Percentiles rank a stretch among this genome's conserved stretches.
phyloP scores from a whole-genome alignment of 73 alveolate species.

The Diophrys sp. region DNA sequence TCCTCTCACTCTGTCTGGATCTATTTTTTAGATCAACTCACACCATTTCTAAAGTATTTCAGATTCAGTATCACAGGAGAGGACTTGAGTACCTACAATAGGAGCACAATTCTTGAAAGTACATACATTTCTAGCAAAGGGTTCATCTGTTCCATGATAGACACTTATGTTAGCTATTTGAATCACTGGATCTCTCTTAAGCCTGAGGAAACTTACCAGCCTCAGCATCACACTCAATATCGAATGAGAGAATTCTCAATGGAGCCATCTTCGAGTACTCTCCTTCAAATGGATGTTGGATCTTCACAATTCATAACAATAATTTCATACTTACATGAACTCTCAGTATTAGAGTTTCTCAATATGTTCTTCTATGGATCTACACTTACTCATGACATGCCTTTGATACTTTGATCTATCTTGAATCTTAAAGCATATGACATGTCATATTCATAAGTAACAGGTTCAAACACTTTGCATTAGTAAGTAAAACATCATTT shows the following conservation, averaged over 20 bases:
- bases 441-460: constrained; percentile 95
- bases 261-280: constrained; percentile 97
- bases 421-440: constrained; percentile 97
- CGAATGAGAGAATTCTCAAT: constrained; percentile 96
- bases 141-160: constrained; percentile 84
- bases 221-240: constrained; percentile 94
- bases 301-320: constrained; percentile 67
- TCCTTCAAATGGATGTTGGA: constrained; percentile 74
- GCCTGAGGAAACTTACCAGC: constrained; percentile 82
- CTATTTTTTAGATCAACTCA: constrained; percentile 77
- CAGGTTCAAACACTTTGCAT: constrained; percentile 42
- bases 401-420: constrained; percentile 94
- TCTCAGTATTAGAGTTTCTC: constrained; percentile 26
- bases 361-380: constrained; percentile 41
- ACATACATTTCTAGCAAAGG: constrained; percentile 91
- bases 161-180: constrained; percentile 94
- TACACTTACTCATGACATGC: constrained; percentile 92
- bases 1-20: constrained; percentile 99
- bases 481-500: constrained; percentile 61
- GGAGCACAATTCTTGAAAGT: constrained; percentile 94
- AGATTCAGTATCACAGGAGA: constrained; percentile 85
- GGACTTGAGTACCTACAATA: constrained; percentile 96
- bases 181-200: constrained; percentile 88
- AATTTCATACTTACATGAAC: constrained; percentile 90
- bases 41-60: constrained; percentile 92